A percentile compares a stretch with the other conserved stretches of the same genome.
Evolutionary conservation across 2,329 filamentous ascomycete genomes (phyloP).

Genomic region (Xylaria sp.): DNA sequence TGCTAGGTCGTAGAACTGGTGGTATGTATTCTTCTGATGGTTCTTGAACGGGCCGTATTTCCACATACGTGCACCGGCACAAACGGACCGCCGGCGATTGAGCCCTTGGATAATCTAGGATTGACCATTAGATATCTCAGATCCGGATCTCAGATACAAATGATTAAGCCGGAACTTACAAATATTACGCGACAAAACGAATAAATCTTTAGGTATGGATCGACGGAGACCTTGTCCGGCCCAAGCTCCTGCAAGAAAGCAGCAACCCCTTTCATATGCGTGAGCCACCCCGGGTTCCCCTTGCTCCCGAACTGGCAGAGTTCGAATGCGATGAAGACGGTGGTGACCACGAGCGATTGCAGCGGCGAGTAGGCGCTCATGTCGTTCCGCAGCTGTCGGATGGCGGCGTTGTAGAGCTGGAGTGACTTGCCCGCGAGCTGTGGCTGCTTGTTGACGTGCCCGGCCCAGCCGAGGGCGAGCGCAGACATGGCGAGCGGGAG

Average conservation of each 20-base stretch:
- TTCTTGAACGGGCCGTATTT: conserved; percentile 32
- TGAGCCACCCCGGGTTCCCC: conserved; percentile 38
- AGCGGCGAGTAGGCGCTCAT: conserved; percentile 30
- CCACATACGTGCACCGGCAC: conserved; percentile 38
- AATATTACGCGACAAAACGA: conserved; percentile 39
- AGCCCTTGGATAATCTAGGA: conserved; percentile 38
- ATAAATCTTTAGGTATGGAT: conserved; percentile 38
- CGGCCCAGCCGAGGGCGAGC: conserved; percentile 42
- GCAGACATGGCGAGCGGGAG: conserved; percentile 42
- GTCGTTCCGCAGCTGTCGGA: conserved; percentile 37
- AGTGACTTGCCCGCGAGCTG: conserved; percentile 38
- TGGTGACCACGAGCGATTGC: conserved; percentile 38
- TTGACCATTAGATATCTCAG: conserved; percentile 3
- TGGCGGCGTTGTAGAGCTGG: conserved; percentile 40
- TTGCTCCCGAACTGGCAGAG: conserved; percentile 42
- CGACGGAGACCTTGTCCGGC: conserved; percentile 35
- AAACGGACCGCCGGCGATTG: conserved; percentile 31
- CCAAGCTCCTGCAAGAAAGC: conserved; percentile 36
- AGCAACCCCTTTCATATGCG: conserved; percentile 38
- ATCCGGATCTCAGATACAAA: too few species aligned
- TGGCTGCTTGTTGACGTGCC: conserved; percentile 28
- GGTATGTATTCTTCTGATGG: conserved; percentile 35
- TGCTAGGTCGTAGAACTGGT: conserved; percentile 39
- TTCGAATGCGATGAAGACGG: conserved; percentile 39
- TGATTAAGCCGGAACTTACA: conserved; percentile 23